Percentiles rank a stretch among this genome's conserved stretches.
Conservation (phyloP, 129 eudicot species). For the Mikania micrantha region DNA sequence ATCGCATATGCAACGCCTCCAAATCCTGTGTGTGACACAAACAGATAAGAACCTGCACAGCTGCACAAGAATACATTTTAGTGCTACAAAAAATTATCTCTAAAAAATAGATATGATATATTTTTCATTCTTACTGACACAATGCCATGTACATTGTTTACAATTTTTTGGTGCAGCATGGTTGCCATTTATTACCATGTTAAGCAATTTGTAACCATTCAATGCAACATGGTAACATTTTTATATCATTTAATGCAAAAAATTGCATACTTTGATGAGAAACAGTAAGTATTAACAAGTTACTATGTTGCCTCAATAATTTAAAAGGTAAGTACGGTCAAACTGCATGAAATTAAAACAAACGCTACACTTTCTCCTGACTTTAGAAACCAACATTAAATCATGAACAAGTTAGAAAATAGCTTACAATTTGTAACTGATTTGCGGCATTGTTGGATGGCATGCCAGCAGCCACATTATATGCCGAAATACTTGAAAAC, state of each 20-base stretch:
- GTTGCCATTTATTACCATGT: background rate
- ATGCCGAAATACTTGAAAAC: background rate
- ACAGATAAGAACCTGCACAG: slow-evolving; percentile 80
- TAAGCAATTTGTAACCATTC: background rate
- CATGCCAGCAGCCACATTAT: background rate
- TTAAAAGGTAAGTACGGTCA: background rate
- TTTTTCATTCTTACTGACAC: background rate
- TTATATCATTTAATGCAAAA: background rate
- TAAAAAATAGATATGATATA: background rate
- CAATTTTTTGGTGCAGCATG: background rate
- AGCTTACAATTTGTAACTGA: background rate
- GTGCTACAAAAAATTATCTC: slow-evolving; percentile 4
- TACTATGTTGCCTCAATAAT: background rate
- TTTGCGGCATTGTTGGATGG: background rate
- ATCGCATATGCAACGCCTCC: slow-evolving; percentile 98
- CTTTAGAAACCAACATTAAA: background rate
- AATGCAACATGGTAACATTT: background rate
- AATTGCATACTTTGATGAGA: background rate
- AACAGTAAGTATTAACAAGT: background rate
- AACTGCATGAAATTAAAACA: background rate
- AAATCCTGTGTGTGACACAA: slow-evolving; percentile 95
- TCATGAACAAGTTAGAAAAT: background rate
- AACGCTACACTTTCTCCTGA: background rate
- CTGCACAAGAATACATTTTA: slow-evolving; percentile 33
- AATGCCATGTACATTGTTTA: background rate